phyloP scores from a whole-genome alignment of 2,329 filamentous ascomycete genomes.

The Zymoseptoria ardabiliae region DNA sequence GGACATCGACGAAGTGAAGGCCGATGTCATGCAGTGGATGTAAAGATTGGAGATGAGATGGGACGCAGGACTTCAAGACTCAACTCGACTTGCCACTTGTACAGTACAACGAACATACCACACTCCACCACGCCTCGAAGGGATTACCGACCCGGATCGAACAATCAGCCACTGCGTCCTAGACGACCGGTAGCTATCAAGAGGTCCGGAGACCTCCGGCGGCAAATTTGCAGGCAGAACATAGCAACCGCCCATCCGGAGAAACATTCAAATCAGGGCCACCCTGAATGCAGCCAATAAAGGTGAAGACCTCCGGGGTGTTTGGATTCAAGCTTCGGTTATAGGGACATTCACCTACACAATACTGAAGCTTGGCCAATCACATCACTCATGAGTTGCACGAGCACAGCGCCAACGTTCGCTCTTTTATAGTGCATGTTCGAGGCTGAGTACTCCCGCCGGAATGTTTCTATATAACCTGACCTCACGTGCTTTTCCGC shows the following conservation, averaged over 20 bases:
- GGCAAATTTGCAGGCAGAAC: not conserved
- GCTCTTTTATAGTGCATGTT: not conserved
- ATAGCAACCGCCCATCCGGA: not conserved
- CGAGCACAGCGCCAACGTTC: not conserved
- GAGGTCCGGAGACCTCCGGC: not conserved
- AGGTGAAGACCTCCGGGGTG: not conserved
- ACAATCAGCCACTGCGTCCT: not conserved
- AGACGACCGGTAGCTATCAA: not conserved
- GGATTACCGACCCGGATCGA: not conserved
- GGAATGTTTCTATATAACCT: not conserved
- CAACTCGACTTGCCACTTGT: not conserved
- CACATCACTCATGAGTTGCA: not conserved
- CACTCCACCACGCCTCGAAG: not conserved
- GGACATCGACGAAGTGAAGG: slow-evolving; percentile 38
- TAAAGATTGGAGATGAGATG: slow-evolving; percentile 30
- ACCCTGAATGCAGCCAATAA: not conserved
- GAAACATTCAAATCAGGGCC: not conserved
- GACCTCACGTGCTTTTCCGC: not conserved
- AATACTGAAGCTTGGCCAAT: not conserved
- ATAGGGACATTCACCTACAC: not conserved
- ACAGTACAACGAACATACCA: not conserved
- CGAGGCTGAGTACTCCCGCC: not conserved
- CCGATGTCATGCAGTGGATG: slow-evolving; percentile 46
- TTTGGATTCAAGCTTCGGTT: not conserved
- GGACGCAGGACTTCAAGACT: not conserved